phyloP scores from a whole-genome alignment of 352 stramenopile species.

The Phytopythium sindhum region DNA sequence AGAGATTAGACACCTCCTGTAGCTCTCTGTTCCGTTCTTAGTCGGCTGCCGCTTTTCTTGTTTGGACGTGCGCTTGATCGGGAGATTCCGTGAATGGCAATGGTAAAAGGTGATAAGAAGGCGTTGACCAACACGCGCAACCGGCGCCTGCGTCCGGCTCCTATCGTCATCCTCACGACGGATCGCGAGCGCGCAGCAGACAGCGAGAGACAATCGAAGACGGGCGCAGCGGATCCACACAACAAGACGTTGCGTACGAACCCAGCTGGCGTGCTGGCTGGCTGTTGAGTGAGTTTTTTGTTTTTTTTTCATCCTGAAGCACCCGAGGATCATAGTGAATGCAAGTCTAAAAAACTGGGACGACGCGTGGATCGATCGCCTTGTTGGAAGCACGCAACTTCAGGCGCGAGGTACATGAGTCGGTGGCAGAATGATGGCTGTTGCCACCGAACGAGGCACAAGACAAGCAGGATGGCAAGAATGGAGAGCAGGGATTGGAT shows the following conservation, averaged over 20 bases:
- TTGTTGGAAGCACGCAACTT: not conserved
- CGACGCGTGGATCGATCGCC: not conserved
- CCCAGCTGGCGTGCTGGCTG: not conserved
- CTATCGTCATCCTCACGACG: not conserved
- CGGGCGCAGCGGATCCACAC: not conserved
- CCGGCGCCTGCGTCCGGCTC: not conserved
- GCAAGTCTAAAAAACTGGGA: not conserved
- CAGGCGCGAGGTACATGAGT: not conserved
- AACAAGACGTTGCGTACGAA: not conserved
- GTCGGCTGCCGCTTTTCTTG: not conserved
- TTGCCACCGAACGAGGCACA: not conserved
- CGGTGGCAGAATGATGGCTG: not conserved
- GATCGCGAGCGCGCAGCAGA: not conserved
- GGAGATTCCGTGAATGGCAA: constrained; percentile 1
- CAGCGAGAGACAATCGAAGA: not conserved
- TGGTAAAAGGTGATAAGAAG: too few species aligned
- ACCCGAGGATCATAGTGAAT: not conserved
- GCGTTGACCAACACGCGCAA: not conserved
- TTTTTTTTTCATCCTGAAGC: not conserved
- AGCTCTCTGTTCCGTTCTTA: too few species aligned
- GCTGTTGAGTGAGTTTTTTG: not conserved
- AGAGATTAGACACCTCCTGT: too few species aligned
- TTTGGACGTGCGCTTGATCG: not conserved
- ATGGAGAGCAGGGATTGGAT: not conserved
- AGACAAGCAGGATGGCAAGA: not conserved